Base-by-base conservation (phyloP, 1,284 basidiomycete genomes). In the Porogramme epimiltina region DNA sequence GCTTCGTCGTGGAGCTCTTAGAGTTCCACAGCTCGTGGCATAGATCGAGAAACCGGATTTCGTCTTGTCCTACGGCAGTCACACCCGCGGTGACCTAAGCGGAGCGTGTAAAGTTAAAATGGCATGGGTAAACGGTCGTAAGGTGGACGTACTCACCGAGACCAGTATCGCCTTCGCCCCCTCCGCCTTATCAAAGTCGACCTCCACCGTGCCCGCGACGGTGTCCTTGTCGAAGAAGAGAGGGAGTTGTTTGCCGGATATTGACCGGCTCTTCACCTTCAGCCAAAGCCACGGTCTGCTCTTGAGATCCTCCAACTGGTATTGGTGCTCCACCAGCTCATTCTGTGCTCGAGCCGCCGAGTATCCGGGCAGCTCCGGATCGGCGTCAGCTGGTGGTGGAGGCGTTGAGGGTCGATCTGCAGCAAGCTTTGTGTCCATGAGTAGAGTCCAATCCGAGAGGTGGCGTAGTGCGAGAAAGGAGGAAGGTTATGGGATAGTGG, bases 281-380 rank as follows among this genome's bases (percentile, higher is more conserved):
- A 72, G 55, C 54, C 59, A 63, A 11, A 71, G 55, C 69, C 69
- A 71, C 1, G 61, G 46, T 25, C 55, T 66, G 18, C 70, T 73
- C 40, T 78, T 77, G 41, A 62, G 54, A 42, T 69, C 72, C 46
- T 79, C 70, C 8, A 82, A 67, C 10, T 69, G 66, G 49, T 66
- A 66, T 19, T 52, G 59, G 51, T 76, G 70, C 34, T 71, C 65
- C 5, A 68, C 57, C 26, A 41, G 39, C 22, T 51, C 45, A 8
- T 39, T 13, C 28, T 31, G 28, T 13, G 28, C 28, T 13, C 9
- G 16, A 37, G 34, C 42, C 38, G 44, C 22, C 22, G 41, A 54
- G 38, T 62, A 62, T 18, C 39, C 53, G 10, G 61, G 61, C n/a
- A 47, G 49, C 25, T 47, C 51, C 25, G 41, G 22, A 31, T 53